Evolutionary conservation across 768 basidiomycete species (phyloP).

Genomic region (Suillus clintonianus): DNA sequence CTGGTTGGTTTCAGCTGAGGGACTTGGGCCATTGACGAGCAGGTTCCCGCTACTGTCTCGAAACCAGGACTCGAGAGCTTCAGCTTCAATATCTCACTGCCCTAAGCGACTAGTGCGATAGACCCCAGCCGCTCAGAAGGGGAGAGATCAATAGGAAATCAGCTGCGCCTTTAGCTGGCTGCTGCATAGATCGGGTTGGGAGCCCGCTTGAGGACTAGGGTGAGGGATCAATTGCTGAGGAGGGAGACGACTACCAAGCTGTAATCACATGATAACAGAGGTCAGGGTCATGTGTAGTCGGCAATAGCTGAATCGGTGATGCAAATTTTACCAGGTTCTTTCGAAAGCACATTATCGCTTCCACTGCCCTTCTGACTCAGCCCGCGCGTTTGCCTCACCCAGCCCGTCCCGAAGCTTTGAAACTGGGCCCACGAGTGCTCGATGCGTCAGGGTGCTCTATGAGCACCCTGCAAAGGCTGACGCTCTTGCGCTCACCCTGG

Average conservation of each 20-base stretch:
- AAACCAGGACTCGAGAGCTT: conserved; percentile 85
- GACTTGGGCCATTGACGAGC: conserved; percentile 42
- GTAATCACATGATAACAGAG: conserved; percentile 5
- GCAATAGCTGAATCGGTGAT: too few relatives aligned
- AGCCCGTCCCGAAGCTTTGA: too few relatives aligned
- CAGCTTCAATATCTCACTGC: conserved; percentile 72
- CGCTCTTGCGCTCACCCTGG: too few relatives aligned
- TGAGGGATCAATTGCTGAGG: conserved; percentile 60
- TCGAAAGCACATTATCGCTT: too few relatives aligned
- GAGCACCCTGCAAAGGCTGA: too few relatives aligned
- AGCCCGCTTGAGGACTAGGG: conserved; percentile 74
- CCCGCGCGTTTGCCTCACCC: too few relatives aligned
- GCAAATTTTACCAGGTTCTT: too few relatives aligned
- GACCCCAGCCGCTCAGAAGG: conserved; percentile 71
- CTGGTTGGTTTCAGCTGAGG: conserved; percentile 64
- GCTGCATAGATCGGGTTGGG: conserved; percentile 65
- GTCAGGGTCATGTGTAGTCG: background rate
- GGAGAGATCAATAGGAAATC: conserved; percentile 86
- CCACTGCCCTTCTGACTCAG: too few relatives aligned
- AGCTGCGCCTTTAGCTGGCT: conserved; percentile 76
- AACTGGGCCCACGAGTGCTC: too few relatives aligned
- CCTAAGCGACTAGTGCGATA: conserved; percentile 90
- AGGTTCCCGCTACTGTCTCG: conserved; percentile 24
- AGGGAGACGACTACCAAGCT: conserved; percentile 75
- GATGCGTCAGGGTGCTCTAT: too few relatives aligned